Evolutionary conservation across 352 stramenopile species (phyloP).

Genomic region (Blastocystis hominis): DNA sequence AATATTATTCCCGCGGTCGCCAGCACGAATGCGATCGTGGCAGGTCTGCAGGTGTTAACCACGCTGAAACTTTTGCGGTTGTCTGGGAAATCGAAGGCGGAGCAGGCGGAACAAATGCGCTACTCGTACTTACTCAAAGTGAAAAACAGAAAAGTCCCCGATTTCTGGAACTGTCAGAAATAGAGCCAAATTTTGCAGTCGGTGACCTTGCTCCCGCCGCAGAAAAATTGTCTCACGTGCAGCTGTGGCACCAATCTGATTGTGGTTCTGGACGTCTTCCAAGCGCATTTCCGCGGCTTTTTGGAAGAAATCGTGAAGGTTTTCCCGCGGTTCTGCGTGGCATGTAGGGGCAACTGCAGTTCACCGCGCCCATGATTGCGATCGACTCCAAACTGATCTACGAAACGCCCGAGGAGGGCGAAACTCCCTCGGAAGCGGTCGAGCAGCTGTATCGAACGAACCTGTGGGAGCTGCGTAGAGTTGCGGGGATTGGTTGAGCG

Average conservation of each 20-base stretch:
- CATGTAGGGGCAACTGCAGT: conserved; percentile 8
- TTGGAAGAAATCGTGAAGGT: conserved; percentile 51
- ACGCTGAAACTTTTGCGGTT: conserved; percentile 60
- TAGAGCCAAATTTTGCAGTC: conserved; percentile 48
- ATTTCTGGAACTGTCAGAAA: neutral
- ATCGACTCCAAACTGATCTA: conserved; percentile 37
- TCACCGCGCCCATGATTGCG: conserved; percentile 24
- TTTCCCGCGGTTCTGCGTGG: neutral
- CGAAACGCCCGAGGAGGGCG: conserved; percentile 10
- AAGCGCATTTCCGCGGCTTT: conserved; percentile 26
- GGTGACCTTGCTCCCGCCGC: conserved; percentile 21
- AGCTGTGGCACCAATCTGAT: neutral
- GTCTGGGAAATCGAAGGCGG: neutral
- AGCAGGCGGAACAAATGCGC: neutral
- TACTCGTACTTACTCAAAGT: conserved; percentile 56
- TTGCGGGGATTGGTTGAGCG: neutral
- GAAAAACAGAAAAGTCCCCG: conserved; percentile 43
- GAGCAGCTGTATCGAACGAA: neutral
- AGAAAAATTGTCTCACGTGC: conserved; percentile 34
- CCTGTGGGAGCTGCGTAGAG: conserved; percentile 6
- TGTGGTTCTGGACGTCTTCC: conserved; percentile 3
- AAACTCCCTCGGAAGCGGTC: neutral
- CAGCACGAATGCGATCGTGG: conserved; percentile 99
- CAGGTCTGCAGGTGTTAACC: conserved; percentile 84
- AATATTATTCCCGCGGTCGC: conserved; percentile 99